Evolutionary conservation across 2,329 filamentous ascomycete genomes (phyloP).

Genomic region (Juglanconis sp.): DNA sequence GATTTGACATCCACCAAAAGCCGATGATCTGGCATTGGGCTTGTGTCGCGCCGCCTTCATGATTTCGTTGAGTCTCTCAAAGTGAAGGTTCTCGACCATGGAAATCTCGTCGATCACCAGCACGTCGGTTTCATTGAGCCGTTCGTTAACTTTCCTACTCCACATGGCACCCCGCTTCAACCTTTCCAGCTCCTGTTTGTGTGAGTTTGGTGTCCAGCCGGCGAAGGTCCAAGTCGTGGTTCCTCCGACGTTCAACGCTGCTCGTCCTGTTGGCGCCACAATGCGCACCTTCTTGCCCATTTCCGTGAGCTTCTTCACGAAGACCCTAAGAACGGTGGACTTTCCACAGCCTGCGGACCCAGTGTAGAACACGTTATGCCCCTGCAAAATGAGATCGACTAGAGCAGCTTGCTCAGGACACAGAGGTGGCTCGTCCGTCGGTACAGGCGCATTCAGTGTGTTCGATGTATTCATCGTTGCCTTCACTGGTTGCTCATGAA

Average conservation of each 20-base stretch:
- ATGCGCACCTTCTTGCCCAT: constrained; percentile 42
- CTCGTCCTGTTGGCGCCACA: constrained; percentile 57
- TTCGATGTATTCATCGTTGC: neutral
- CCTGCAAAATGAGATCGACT: constrained; percentile 47
- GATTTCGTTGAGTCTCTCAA: constrained; percentile 48
- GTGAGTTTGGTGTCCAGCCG: constrained; percentile 48
- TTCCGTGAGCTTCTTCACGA: constrained; percentile 36
- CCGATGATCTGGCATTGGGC: constrained; percentile 2
- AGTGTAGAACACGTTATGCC: constrained; percentile 61
- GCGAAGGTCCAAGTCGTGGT: constrained; percentile 55
- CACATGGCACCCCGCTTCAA: constrained; percentile 29
- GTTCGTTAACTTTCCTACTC: constrained; percentile 31
- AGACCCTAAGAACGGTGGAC: constrained; percentile 50
- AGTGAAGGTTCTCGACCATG: constrained; percentile 57
- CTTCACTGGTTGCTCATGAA: neutral
- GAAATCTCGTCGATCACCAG: constrained; percentile 65
- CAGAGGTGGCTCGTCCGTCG: constrained; percentile 29
- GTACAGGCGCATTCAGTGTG: neutral
- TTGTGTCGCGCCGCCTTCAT: constrained; percentile 36
- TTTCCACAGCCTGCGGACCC: constrained; percentile 62
- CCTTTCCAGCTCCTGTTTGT: constrained; percentile 37
- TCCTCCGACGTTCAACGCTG: constrained; percentile 55
- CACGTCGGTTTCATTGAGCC: constrained; percentile 45
- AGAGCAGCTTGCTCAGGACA: constrained; percentile 46
- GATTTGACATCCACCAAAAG: constrained; percentile 49